Evolutionary conservation across 2,329 filamentous ascomycete genomes (phyloP), one percentile per base, ranked within the genome.

Genomic region (Sporothrix humicola): DNA sequence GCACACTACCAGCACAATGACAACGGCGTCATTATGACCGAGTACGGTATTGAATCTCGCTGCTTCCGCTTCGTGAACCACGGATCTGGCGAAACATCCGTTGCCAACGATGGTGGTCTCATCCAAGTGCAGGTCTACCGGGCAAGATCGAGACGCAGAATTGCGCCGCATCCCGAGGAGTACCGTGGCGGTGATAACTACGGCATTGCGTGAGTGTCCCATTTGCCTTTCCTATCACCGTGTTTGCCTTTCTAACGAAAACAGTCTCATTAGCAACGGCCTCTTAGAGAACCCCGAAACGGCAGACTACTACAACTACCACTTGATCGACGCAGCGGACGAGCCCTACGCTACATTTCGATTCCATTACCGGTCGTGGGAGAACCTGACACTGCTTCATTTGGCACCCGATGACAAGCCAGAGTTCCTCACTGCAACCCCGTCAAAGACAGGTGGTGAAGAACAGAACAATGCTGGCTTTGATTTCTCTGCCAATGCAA

Each of bases 391-490:
- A 8, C 79, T 82, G 46, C 81, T 89, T 10, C 86, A 85, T 71
- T 79, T 90, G 4, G 82, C 87, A 37, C 82, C 85, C 0, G 76
- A 71, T 2, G 75, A 73, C 77, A 77, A 42, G 44, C 37, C 70
- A 52, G 61, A 54, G 20, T 61, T 69, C 54, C 63, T 71, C 7
- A 48, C 37, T 7, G 13, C 26, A 15, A 63, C 42, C 15, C 31
- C 37, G 50, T 26, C 68, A 6, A 71, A 20, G n/a, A 2, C 73
- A 72, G 74, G 12, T 93, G 8, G 90, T 90, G 0, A 87, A 88
- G 88, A 93, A 78, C 93, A 93, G 0, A 82, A 95, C 44, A 89
- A 95, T 20, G 17, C 1, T 15, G 68, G 37, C n/a, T 58, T 58
- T 26, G 68, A 71, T 31, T 48, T 48, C 37, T 46, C 54, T 8